Percentiles rank a stretch among this genome's conserved stretches.
Evolutionary conservation across 2,329 filamentous ascomycete species (phyloP).

Genomic region (Colletotrichum sp.): DNA sequence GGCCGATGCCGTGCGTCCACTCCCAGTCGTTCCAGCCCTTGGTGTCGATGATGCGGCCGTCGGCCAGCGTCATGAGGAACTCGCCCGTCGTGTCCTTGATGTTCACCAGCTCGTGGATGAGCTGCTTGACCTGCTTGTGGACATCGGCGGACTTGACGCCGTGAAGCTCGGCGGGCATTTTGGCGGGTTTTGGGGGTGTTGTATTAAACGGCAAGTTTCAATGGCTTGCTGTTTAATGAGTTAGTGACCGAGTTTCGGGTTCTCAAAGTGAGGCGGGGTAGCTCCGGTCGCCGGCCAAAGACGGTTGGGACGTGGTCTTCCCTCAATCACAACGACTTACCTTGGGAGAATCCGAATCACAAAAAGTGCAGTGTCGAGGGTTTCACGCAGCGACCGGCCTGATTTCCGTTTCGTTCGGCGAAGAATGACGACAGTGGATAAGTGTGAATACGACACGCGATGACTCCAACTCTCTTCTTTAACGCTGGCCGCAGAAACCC

Average conservation of each 20-base stretch:
- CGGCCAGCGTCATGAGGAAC: slow-evolving; percentile 73
- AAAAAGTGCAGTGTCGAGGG: not conserved
- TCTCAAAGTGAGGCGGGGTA: not conserved
- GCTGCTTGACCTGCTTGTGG: slow-evolving; percentile 63
- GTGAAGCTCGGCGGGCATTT: slow-evolving; percentile 46
- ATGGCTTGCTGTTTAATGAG: not conserved
- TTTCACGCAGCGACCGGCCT: not conserved
- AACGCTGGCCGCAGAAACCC: not conserved
- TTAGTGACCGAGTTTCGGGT: not conserved
- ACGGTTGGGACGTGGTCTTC: not conserved
- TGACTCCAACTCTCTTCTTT: not conserved
- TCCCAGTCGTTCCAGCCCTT: slow-evolving; percentile 88
- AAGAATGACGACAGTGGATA: not conserved
- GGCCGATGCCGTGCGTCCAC: slow-evolving; percentile 81
- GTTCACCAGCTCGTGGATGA: slow-evolving; percentile 78
- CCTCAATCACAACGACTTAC: not conserved
- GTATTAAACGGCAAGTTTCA: not conserved
- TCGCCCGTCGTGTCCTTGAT: slow-evolving; percentile 78
- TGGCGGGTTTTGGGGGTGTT: not conserved
- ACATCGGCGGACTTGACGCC: slow-evolving; percentile 53
- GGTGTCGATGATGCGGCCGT: slow-evolving; percentile 80
- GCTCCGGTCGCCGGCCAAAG: not conserved
- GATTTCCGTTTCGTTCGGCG: not conserved
- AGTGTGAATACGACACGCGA: not conserved
- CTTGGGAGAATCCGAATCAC: not conserved